Evolutionary conservation across 805 yeast genomes (phyloP).

Genomic region (Lipomyces sp.): DNA sequence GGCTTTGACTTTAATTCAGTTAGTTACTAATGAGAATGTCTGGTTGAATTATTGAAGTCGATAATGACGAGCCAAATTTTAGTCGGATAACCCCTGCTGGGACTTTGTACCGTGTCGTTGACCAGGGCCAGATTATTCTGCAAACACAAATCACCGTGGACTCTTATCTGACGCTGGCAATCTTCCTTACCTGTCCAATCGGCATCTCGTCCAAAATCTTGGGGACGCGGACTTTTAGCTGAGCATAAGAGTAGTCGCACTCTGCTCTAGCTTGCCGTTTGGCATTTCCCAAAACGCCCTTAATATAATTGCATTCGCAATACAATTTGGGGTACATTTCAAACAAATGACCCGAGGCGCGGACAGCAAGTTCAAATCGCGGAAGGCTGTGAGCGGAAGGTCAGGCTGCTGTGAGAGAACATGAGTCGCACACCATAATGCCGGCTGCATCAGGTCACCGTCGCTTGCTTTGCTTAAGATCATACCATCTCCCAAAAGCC

Average conservation of each 20-base stretch:
- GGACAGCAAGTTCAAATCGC: slow-evolving; percentile 2
- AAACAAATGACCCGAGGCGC: not conserved
- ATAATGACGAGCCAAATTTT: too few relatives aligned
- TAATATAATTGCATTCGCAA: slow-evolving; percentile 4
- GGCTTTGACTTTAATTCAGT: too few relatives aligned
- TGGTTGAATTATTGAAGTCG: too few relatives aligned
- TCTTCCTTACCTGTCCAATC: not conserved
- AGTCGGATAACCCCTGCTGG: too few relatives aligned
- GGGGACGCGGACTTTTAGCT: not conserved
- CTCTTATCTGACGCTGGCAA: not conserved
- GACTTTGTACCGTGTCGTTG: too few relatives aligned
- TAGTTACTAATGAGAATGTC: too few relatives aligned
- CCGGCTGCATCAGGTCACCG: not conserved
- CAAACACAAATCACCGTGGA: too few relatives aligned
- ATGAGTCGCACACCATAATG: not conserved
- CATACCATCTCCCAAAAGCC: not conserved
- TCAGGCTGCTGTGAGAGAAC: not conserved
- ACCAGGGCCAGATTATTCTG: too few relatives aligned
- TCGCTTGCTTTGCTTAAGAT: not conserved
- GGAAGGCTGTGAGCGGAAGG: not conserved
- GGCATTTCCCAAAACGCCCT: not conserved
- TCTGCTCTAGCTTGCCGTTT: slow-evolving; percentile 1
- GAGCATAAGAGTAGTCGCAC: not conserved
- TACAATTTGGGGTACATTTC: not conserved
- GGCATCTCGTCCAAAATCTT: not conserved